Evolutionary conservation across 805 yeast species (phyloP), one percentile per base, ranked within the genome.

Genomic region (Metschnikowia vanudenii): DNA sequence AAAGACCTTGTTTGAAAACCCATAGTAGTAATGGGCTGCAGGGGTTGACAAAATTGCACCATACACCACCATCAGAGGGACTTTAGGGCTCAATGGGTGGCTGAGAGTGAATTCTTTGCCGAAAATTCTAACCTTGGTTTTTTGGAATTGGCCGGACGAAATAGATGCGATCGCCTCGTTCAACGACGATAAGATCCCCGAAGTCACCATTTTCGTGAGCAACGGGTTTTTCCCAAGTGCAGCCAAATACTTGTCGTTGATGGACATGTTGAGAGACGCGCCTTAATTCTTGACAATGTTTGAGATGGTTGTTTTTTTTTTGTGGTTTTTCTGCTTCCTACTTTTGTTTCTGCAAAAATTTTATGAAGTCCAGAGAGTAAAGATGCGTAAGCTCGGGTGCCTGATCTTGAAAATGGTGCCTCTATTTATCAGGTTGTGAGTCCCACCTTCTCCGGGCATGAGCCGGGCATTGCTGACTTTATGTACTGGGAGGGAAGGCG

Each of bases 31-130:
- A 56, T 83, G 88, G 3, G 80, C 66, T 32, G 81, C 62, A 7
- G 89, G 89, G 0, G 87, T 78, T 20, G 75, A 74, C 13, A 83
- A 65, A 1, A 68, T 50, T 24, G 75, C 66, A 0, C 87, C 85
- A 56, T 78, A 83, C 2, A 81, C 42, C 8, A 81, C 75, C 78
- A 83, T 76, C 40, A 77, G 64, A 9, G 78, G 68, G 33, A 81
- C 69, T 59, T 75, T 80, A 26, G 63, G 57, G 32, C 74, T 73
- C 41, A 75, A 53, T 2, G 72, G 66, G 49, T 76, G 79, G 20
- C 67, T 67, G 36, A 77, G 38, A 14, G 55, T 54, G 34, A 60
- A 14, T 22, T 53, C 51, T 19, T 50, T 51, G 5, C 49, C 51
- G 6, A 49, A 44, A 35, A 35, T 37, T 16, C 48, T 64, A 24